Conservation (phyloP, 306 rosid species). For the Rosa rugosa region DNA sequence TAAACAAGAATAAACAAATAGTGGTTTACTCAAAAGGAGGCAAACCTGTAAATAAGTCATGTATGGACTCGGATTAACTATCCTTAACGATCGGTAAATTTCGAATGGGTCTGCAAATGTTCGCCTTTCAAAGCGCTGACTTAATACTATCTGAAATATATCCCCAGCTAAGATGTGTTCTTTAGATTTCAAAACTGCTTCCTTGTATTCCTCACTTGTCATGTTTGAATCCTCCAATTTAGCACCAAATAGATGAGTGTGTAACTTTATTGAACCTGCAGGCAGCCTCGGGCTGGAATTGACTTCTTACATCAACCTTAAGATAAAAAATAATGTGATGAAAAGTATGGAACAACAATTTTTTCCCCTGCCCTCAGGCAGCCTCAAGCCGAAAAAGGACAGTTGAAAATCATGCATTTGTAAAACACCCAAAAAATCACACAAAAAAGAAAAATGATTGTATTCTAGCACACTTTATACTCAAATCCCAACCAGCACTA, state of each 20-base stretch:
- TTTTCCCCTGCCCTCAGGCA: neutral
- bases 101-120: slow-evolving; percentile 99
- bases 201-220: slow-evolving; percentile 80
- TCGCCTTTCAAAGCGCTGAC: slow-evolving; percentile 91
- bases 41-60: slow-evolving; percentile 95
- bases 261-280: slow-evolving; percentile 76
- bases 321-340: neutral
- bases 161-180: slow-evolving; percentile 97
- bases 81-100: slow-evolving; percentile 86
- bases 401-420: neutral
- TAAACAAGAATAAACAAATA: neutral
- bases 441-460: neutral
- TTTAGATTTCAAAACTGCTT: slow-evolving; percentile 80
- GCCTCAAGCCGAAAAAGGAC: neutral
- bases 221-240: slow-evolving; percentile 70
- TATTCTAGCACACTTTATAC: neutral
- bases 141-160: slow-evolving; percentile 90
- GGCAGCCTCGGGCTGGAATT: slow-evolving; percentile 86
- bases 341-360: slow-evolving; percentile 5
- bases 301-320: slow-evolving; percentile 33
- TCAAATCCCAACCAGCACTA: slow-evolving; percentile 1
- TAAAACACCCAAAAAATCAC: neutral
- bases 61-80: slow-evolving; percentile 95
- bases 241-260: slow-evolving; percentile 66
- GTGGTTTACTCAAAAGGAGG: slow-evolving; percentile 3